Percentiles rank a stretch among this genome's conserved stretches.
These are phyloP conservation scores for Starmerella sp. DNA, from an alignment of 805 yeast species.

Conservation along the genomic window DNA sequence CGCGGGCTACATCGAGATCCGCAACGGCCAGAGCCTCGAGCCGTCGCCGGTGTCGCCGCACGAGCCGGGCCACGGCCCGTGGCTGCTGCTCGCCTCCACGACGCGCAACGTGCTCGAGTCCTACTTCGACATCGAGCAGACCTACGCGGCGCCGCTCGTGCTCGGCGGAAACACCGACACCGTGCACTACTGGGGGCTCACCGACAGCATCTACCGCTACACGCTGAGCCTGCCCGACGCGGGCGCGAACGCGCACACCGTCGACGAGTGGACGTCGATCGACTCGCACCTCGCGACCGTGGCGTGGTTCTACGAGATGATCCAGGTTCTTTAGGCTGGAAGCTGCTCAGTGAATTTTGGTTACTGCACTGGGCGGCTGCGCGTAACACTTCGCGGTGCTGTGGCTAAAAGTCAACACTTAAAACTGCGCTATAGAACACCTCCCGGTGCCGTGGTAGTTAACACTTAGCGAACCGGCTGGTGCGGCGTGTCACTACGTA, in stretches of 20 bases:
- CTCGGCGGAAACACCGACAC: constrained; percentile 69
- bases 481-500: no score
- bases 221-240: constrained; percentile 13
- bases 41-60: constrained; percentile 47
- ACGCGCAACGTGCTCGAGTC: constrained; percentile 49
- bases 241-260: constrained; percentile 38
- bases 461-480: no score
- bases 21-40: constrained; percentile 29
- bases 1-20: constrained; percentile 29
- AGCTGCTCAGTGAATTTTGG: no score
- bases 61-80: constrained; percentile 29
- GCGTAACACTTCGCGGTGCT: no score
- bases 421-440: no score
- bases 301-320: constrained; percentile 25
- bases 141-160: constrained; percentile 44
- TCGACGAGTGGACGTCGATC: constrained; percentile 47
- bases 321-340: constrained; percentile 8
- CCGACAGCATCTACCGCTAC: constrained; percentile 49
- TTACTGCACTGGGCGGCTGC: no score
- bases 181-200: constrained; percentile 48
- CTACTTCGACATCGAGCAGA: constrained; percentile 29
- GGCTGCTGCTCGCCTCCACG: constrained; percentile 51
- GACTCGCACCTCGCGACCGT: constrained; percentile 40
- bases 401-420: no score
- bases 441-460: no score